Evolutionary conservation across 176 grass and related monocot genomes (phyloP).

Genomic region (Poa pratensis): DNA sequence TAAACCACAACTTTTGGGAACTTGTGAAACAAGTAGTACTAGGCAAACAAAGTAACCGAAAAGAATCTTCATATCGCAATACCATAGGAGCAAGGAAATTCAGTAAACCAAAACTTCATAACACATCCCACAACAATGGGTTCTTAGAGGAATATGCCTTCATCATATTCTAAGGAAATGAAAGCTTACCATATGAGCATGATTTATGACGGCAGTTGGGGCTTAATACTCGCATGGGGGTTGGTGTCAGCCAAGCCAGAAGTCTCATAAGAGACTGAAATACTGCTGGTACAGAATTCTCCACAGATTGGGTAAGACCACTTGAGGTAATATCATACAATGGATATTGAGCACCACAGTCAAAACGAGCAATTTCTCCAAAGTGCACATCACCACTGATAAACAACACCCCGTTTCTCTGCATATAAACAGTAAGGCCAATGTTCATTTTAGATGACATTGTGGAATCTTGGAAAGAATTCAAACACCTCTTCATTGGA

Average conservation of each 20-base stretch:
- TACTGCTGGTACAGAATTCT: constrained; percentile 55
- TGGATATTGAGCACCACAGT: constrained; percentile 76
- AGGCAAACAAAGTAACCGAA: constrained; percentile 24
- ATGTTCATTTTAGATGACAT: constrained; percentile 25
- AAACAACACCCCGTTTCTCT: constrained; percentile 90
- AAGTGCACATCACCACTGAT: constrained; percentile 96
- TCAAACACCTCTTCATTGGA: background rate
- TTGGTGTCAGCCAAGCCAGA: constrained; percentile 60
- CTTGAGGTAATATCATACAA: constrained; percentile 94
- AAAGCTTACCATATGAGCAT: constrained; percentile 77
- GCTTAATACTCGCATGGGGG: constrained; percentile 71
- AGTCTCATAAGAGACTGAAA: constrained; percentile 65
- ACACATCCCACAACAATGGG: background rate
- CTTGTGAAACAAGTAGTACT: background rate
- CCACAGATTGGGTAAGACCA: constrained; percentile 86
- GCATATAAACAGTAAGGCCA: constrained; percentile 34
- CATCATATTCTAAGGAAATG: constrained; percentile 27
- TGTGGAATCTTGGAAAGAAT: background rate
- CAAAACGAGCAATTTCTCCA: constrained; percentile 88
- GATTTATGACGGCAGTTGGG: constrained; percentile 67
- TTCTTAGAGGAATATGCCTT: constrained; percentile 6
- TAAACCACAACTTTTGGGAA: background rate
- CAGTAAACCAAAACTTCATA: background rate
- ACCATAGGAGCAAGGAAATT: background rate
- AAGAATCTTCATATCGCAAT: background rate